These are phyloP conservation scores for Speleostelium caveatum DNA, from an alignment of 78 protist genomes.

Conservation along the genomic window DNA sequence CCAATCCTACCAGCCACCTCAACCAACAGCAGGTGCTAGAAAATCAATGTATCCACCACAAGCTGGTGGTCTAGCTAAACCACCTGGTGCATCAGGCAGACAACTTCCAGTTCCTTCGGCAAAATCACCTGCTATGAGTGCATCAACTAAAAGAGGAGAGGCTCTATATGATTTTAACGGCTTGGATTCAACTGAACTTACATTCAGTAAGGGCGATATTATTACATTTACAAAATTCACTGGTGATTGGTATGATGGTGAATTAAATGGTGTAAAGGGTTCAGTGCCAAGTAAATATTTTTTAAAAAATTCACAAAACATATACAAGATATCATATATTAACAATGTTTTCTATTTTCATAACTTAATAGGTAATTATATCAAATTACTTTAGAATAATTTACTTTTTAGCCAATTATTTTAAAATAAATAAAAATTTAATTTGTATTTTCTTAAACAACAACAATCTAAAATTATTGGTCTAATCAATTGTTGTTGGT, in stretches of 20 bases:
- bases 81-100: constrained; percentile 1
- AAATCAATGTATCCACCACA: not conserved
- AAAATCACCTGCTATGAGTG: not conserved
- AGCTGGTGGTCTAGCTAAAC: not conserved
- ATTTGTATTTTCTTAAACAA: not conserved
- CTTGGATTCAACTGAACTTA: constrained; percentile 34
- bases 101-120: constrained; percentile 25
- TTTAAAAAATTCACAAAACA: not conserved
- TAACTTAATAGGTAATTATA: too few relatives aligned
- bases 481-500: too few relatives aligned
- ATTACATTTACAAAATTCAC: constrained; percentile 7
- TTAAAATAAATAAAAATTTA: not conserved
- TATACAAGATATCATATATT: not conserved
- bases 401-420: not conserved
- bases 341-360: too few relatives aligned
- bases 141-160: constrained; percentile 2
- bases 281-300: constrained; percentile 22
- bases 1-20: not conserved
- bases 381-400: too few relatives aligned
- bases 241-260: constrained; percentile 73
- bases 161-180: constrained; percentile 66
- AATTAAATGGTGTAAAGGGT: constrained; percentile 51
- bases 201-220: constrained; percentile 48
- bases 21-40: not conserved
- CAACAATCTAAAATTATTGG: not conserved